Evolutionary conservation across 2,329 filamentous ascomycete genomes (phyloP).

Genomic region (Colletotrichum agaves): DNA sequence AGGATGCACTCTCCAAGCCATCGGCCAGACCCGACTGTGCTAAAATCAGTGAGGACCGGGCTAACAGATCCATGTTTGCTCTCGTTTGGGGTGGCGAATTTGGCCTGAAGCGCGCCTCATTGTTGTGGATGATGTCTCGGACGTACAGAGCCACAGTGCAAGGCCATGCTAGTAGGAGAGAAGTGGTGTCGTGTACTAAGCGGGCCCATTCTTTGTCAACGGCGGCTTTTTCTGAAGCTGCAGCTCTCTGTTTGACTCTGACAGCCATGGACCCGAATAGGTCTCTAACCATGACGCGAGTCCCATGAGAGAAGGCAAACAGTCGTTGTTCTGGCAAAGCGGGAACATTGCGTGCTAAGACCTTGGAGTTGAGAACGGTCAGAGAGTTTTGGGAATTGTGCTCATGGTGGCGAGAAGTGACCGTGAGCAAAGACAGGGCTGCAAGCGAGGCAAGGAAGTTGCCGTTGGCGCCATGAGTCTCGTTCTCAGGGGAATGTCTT

Average conservation of each 20-base stretch:
- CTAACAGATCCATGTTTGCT: neutral
- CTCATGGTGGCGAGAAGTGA: conserved; percentile 76
- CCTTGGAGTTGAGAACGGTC: conserved; percentile 74
- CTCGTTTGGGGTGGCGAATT: neutral
- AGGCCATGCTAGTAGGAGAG: conserved; percentile 78
- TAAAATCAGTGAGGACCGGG: conserved; percentile 59
- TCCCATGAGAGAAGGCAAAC: conserved; percentile 72
- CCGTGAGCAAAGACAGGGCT: conserved; percentile 78
- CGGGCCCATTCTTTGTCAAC: conserved; percentile 73
- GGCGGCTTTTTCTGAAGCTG: conserved; percentile 60
- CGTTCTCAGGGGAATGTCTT: conserved; percentile 63
- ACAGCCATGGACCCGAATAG: conserved; percentile 93
- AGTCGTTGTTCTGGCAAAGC: conserved; percentile 68
- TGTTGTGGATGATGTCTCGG: conserved; percentile 57
- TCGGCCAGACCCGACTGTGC: conserved; percentile 73
- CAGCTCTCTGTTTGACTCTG: conserved; percentile 81
- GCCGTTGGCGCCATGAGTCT: conserved; percentile 74
- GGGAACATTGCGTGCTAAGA: conserved; percentile 72
- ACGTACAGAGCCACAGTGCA: conserved; percentile 66
- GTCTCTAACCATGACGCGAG: conserved; percentile 78
- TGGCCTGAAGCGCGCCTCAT: conserved; percentile 51
- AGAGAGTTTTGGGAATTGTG: conserved; percentile 73
- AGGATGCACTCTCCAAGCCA: conserved; percentile 63
- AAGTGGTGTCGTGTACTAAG: conserved; percentile 68
- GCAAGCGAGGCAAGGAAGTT: conserved; percentile 82